phyloP scores from a whole-genome alignment of 2,329 filamentous ascomycete genomes.

The Harringtonia aguacate region DNA sequence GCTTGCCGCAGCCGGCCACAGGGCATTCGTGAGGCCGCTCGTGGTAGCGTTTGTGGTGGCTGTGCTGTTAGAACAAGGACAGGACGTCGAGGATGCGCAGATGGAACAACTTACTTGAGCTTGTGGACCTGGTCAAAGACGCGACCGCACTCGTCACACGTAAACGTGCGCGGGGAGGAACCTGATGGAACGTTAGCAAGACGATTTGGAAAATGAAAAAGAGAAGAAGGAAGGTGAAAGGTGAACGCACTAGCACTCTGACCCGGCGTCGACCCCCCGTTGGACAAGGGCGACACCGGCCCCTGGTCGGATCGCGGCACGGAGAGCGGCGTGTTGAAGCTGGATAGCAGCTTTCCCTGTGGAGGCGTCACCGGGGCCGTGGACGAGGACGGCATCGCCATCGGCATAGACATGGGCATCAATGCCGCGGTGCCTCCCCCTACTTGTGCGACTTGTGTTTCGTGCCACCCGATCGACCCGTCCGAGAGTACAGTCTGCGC shows the following conservation, averaged over 20 bases:
- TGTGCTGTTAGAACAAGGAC: conserved; percentile 17
- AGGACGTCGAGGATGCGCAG: too few species aligned
- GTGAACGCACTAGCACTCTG: conserved; percentile 18
- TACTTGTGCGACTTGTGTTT: too few species aligned
- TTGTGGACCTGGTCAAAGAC: conserved; percentile 49
- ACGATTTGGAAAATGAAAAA: conserved; percentile 7
- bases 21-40: conserved; percentile 39
- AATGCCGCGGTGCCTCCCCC: too few species aligned
- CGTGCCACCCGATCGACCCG: background rate
- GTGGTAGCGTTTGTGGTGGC: conserved; percentile 51
- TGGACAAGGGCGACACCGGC: conserved; percentile 29
- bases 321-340: conserved; percentile 33
- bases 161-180: conserved; percentile 18
- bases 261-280: conserved; percentile 8
- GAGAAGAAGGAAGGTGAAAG: too few species aligned
- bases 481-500: background rate
- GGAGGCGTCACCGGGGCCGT: conserved; percentile 20
- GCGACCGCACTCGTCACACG: conserved; percentile 31
- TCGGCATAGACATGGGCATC: too few species aligned
- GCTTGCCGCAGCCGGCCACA: conserved; percentile 37
- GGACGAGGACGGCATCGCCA: background rate
- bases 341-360: conserved; percentile 20
- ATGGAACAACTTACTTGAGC: conserved; percentile 34
- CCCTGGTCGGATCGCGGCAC: conserved; percentile 17
- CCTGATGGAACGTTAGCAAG: conserved; percentile 7